These are phyloP conservation scores for Cladosporium sp. DNA, from an alignment of 2,329 filamentous ascomycete species.

Conservation along the genomic window DNA sequence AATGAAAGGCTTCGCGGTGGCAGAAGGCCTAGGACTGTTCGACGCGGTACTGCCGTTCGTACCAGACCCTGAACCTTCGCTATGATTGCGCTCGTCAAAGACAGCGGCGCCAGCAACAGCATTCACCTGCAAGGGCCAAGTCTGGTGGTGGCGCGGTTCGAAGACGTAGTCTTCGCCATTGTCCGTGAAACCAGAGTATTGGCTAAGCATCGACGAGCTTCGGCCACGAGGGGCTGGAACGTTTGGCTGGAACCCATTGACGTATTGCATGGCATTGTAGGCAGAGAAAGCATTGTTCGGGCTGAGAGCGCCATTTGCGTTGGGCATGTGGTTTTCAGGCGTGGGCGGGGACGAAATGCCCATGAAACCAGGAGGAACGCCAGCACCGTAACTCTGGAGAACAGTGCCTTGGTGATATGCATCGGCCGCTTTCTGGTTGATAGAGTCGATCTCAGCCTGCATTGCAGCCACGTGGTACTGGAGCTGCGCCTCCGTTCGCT, in stretches of 20 bases:
- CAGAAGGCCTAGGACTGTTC: constrained; percentile 29
- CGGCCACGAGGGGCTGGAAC: constrained; percentile 36
- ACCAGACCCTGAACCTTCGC: constrained; percentile 25
- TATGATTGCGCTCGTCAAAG: constrained; percentile 21
- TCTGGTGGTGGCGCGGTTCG: constrained; percentile 18
- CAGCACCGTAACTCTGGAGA: constrained; percentile 25
- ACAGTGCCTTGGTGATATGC: constrained; percentile 35
- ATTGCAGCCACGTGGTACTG: constrained; percentile 36
- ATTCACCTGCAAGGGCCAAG: constrained; percentile 21
- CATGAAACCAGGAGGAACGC: constrained; percentile 15
- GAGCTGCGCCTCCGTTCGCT: constrained; percentile 37
- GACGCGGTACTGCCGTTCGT: constrained; percentile 24
- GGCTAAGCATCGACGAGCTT: constrained; percentile 50
- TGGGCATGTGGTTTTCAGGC: constrained; percentile 58
- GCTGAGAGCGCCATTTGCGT: constrained; percentile 37
- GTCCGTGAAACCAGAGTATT: constrained; percentile 49
- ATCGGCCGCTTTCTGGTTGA: constrained; percentile 37
- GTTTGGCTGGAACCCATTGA: constrained; percentile 13
- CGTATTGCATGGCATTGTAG: constrained; percentile 11
- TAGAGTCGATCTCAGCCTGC: constrained; percentile 33
- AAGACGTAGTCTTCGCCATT: constrained; percentile 27
- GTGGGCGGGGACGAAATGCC: constrained; percentile 43
- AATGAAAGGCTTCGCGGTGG: constrained; percentile 27
- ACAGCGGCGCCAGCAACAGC: constrained; percentile 15
- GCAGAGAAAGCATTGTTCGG: constrained; percentile 19